phyloP scores from a whole-genome alignment of 2,329 filamentous ascomycete genomes.

The Ceratocystis variospora region DNA sequence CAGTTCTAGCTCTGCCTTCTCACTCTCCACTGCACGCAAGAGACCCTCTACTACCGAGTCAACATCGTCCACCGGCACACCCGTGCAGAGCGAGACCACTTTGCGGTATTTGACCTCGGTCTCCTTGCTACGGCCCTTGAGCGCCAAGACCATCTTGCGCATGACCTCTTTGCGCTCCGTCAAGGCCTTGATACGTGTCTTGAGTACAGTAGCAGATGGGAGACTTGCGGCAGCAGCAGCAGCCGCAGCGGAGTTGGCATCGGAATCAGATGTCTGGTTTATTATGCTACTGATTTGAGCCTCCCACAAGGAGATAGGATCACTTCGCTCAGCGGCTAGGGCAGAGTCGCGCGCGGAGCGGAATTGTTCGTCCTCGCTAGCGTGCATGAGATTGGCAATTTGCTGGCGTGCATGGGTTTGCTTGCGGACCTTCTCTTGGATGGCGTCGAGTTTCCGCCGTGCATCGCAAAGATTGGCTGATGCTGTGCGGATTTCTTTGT shows the following conservation, averaged over 20 bases:
- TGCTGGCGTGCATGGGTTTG: constrained; percentile 55
- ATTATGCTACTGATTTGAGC: constrained; percentile 38
- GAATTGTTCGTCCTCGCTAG: constrained; percentile 55
- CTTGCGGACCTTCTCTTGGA: constrained; percentile 51
- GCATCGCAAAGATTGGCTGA: constrained; percentile 68
- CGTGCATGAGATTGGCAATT: constrained; percentile 63
- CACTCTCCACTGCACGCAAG: constrained; percentile 79
- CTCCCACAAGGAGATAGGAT: constrained; percentile 40
- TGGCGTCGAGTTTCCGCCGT: constrained; percentile 55
- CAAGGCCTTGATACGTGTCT: constrained; percentile 57
- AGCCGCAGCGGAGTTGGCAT: constrained; percentile 29
- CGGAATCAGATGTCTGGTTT: constrained; percentile 28
- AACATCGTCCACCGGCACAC: constrained; percentile 61
- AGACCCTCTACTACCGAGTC: constrained; percentile 68
- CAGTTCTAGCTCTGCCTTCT: constrained; percentile 62
- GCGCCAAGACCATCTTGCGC: constrained; percentile 49
- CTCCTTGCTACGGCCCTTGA: constrained; percentile 69
- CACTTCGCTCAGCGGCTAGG: constrained; percentile 26
- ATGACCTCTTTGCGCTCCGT: constrained; percentile 53
- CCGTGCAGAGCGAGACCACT: constrained; percentile 77
- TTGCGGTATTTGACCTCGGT: constrained; percentile 77
- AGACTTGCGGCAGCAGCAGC: constrained; percentile 36
- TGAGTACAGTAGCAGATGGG: constrained; percentile 38
- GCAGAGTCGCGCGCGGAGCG: constrained; percentile 29
- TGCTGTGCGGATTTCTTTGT: constrained; percentile 65